These are phyloP conservation scores for Camellia granthamiana DNA, from an alignment of 148 eudicot genomes.

Conservation along the genomic window DNA sequence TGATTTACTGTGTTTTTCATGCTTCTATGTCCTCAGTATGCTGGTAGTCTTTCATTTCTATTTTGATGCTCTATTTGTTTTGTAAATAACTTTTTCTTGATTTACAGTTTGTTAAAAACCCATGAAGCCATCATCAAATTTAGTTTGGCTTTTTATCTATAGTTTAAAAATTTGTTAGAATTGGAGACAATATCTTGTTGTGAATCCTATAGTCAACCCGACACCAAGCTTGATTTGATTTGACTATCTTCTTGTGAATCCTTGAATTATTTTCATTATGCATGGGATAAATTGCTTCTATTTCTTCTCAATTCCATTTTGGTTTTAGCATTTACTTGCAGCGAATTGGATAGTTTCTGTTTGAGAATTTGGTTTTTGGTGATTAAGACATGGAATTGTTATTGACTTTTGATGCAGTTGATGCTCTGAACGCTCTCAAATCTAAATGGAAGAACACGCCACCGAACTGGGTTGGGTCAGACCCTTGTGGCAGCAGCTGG, in stretches of 20 bases:
- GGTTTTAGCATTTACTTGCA: not conserved
- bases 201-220: too few species aligned
- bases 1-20: too few species aligned
- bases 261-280: not conserved
- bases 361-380: not conserved
- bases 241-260: not conserved
- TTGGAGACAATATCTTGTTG: too few species aligned
- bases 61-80: not conserved
- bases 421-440: constrained; percentile 52
- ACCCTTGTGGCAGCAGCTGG: constrained; percentile 78
- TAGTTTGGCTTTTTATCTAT: not conserved
- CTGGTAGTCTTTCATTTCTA: too few species aligned
- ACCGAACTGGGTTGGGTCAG: constrained; percentile 55
- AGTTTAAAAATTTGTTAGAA: too few species aligned
- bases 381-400: not conserved
- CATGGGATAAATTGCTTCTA: not conserved
- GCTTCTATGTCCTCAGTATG: too few species aligned
- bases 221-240: too few species aligned
- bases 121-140: not conserved
- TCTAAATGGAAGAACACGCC: constrained; percentile 62
- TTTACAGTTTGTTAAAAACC: not conserved
- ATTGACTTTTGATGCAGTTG: constrained; percentile 39
- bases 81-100: not conserved
- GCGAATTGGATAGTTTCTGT: not conserved
- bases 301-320: not conserved